phyloP scores from a whole-genome alignment of 192 early-diverging fungal species.

The Backusella australiensis region DNA sequence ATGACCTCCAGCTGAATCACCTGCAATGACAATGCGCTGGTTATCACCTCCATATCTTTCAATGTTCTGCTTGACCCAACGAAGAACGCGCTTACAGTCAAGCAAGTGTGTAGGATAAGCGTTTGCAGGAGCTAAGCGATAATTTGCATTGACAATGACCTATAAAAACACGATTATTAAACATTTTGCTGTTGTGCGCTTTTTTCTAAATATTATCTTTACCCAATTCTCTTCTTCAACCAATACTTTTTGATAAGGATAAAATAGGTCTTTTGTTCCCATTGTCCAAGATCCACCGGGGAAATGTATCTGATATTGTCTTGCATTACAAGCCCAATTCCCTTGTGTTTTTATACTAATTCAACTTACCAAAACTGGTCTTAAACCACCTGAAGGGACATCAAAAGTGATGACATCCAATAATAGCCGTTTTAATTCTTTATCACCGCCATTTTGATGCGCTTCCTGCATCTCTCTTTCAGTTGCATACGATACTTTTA shows the following conservation, averaged over 20 bases:
- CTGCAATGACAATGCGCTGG: conserved; percentile 56
- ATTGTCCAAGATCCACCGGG: conserved; percentile 66
- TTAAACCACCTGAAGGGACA: conserved; percentile 2
- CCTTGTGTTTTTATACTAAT: background rate
- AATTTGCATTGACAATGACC: background rate
- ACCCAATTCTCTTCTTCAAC: conserved; percentile 23
- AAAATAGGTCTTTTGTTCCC: conserved; percentile 44
- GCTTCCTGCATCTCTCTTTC: conserved; percentile 14
- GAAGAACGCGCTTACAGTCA: conserved; percentile 65
- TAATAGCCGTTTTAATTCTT: conserved; percentile 15
- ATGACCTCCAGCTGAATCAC: conserved; percentile 25
- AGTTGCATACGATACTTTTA: conserved; percentile 23
- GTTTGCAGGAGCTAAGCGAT: conserved; percentile 43
- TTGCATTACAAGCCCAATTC: background rate
- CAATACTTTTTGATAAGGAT: conserved; percentile 16
- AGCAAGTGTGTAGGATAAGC: conserved; percentile 58
- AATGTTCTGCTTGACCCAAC: conserved; percentile 65
- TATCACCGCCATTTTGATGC: conserved; percentile 6
- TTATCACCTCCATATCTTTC: conserved; percentile 63
- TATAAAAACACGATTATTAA: conserved; percentile 29
- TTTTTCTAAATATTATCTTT: background rate
- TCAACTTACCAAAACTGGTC: conserved; percentile 20
- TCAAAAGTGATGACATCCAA: conserved; percentile 15
- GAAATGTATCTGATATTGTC: conserved; percentile 49
- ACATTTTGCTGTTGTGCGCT: background rate